A percentile compares a stretch with the other conserved stretches of the same genome.
phyloP scores from a whole-genome alignment of 192 early-diverging fungal species.

The Chytriomyces confervae region DNA sequence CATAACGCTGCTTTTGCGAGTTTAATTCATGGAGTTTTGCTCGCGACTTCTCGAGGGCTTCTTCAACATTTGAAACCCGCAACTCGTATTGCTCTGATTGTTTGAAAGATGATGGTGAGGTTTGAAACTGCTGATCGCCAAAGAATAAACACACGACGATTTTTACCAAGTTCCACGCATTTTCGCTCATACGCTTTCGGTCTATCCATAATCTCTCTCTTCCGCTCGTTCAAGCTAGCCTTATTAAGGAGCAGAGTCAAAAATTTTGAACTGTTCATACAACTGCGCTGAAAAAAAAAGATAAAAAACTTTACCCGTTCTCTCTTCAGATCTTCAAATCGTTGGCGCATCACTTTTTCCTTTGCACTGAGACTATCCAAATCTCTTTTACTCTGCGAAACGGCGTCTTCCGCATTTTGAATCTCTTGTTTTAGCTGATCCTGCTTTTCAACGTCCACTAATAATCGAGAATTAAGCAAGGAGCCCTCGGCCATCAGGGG shows the following conservation, averaged over 20 bases:
- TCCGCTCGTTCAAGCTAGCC: constrained; percentile 39
- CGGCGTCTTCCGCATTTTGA: constrained; percentile 39
- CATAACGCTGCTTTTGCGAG: not conserved
- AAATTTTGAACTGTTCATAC: not conserved
- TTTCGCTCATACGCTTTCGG: constrained; percentile 42
- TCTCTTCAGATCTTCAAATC: constrained; percentile 46
- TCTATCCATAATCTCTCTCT: constrained; percentile 41
- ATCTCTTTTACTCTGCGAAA: constrained; percentile 29
- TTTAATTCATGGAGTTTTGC: constrained; percentile 23
- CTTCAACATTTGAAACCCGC: constrained; percentile 18
- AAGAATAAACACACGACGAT: not conserved
- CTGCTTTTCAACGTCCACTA: constrained; percentile 55
- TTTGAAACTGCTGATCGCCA: not conserved
- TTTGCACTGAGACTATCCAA: constrained; percentile 41
- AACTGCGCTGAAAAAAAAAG: constrained; percentile 8
- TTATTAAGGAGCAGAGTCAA: constrained; percentile 22
- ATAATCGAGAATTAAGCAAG: not conserved
- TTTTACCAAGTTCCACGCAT: constrained; percentile 46
- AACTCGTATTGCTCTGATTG: constrained; percentile 19
- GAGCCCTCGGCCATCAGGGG: not conserved
- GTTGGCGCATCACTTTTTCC: constrained; percentile 42
- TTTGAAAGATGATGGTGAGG: constrained; percentile 15
- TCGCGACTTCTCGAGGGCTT: constrained; percentile 18
- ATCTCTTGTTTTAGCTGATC: constrained; percentile 34
- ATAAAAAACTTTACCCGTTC: constrained; percentile 42